Conservation (phyloP, 257 asterid genomes). For the Ballota nigra region DNA sequence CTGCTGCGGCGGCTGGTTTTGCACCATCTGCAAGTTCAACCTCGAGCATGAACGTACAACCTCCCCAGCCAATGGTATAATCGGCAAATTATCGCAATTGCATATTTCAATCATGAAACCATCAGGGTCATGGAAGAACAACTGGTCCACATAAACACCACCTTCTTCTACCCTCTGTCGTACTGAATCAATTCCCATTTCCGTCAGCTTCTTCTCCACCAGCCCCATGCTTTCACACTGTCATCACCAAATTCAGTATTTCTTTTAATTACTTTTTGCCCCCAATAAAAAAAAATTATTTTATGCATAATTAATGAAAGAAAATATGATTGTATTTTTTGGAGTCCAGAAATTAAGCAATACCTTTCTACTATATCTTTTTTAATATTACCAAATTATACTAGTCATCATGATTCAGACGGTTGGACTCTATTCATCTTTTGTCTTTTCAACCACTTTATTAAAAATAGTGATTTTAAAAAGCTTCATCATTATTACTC, state of each 20-base stretch:
- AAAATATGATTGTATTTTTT: neutral
- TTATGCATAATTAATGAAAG: too few species aligned
- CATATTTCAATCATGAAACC: conserved; percentile 97
- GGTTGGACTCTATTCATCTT: too few species aligned
- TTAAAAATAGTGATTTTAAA: neutral
- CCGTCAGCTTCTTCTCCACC: conserved; percentile 84
- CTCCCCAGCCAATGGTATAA: conserved; percentile 70
- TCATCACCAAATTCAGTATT: too few species aligned
- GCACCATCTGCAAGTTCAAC: conserved; percentile 56
- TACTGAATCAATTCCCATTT: conserved; percentile 66
- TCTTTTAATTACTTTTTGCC: too few species aligned
- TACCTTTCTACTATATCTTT: neutral
- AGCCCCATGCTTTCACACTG: conserved; percentile 53
- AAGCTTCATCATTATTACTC: neutral
- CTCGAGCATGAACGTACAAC: conserved; percentile 72
- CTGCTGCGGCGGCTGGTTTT: conserved; percentile 46
- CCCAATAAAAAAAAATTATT: too few species aligned
- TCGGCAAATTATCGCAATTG: conserved; percentile 83
- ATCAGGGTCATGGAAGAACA: conserved; percentile 94
- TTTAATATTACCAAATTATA: too few species aligned
- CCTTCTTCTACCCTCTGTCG: conserved; percentile 86
- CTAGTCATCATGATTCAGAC: too few species aligned
- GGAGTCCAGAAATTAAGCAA: neutral
- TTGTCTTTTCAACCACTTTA: neutral
- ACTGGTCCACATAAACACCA: conserved; percentile 79